phyloP scores from a whole-genome alignment of 2,329 filamentous ascomycete species.

The Alternaria gaisen region DNA sequence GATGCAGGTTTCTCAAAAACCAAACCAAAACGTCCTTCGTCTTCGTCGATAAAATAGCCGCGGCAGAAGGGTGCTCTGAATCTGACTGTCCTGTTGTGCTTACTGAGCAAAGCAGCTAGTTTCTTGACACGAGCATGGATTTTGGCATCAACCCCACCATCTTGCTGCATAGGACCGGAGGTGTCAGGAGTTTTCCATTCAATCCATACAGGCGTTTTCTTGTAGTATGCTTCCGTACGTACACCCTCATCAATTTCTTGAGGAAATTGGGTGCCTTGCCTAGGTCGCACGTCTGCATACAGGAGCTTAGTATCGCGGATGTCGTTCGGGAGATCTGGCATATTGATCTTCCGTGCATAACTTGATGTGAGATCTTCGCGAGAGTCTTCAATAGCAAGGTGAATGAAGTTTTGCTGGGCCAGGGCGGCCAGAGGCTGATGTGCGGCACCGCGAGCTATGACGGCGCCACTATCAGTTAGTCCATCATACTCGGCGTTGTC shows the following conservation, averaged over 20 bases:
- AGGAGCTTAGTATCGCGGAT: slow-evolving; percentile 18
- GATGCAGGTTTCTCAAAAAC: slow-evolving; percentile 62
- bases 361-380: slow-evolving; percentile 35
- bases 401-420: slow-evolving; percentile 50
- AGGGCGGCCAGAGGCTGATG: slow-evolving; percentile 38
- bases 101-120: slow-evolving; percentile 45
- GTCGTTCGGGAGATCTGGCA: slow-evolving; percentile 27
- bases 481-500: slow-evolving; percentile 34
- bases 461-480: slow-evolving; percentile 1
- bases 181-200: slow-evolving; percentile 50
- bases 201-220: slow-evolving; percentile 44
- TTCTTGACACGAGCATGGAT: slow-evolving; percentile 43
- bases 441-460: slow-evolving; percentile 16
- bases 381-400: slow-evolving; percentile 44
- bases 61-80: slow-evolving; percentile 49
- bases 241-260: slow-evolving; percentile 31
- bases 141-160: slow-evolving; percentile 34
- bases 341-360: slow-evolving; percentile 33
- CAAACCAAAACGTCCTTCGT: slow-evolving; percentile 59
- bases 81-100: slow-evolving; percentile 39
- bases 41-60: slow-evolving; percentile 49
- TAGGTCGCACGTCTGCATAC: slow-evolving; percentile 27
- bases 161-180: slow-evolving; percentile 23
- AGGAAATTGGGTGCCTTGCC: slow-evolving; percentile 25
- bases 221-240: slow-evolving; percentile 43